Percentiles rank a stretch among this genome's conserved stretches.
phyloP scores from a whole-genome alignment of 495 filamentous ascomycete species.

The Platismatia glauca region DNA sequence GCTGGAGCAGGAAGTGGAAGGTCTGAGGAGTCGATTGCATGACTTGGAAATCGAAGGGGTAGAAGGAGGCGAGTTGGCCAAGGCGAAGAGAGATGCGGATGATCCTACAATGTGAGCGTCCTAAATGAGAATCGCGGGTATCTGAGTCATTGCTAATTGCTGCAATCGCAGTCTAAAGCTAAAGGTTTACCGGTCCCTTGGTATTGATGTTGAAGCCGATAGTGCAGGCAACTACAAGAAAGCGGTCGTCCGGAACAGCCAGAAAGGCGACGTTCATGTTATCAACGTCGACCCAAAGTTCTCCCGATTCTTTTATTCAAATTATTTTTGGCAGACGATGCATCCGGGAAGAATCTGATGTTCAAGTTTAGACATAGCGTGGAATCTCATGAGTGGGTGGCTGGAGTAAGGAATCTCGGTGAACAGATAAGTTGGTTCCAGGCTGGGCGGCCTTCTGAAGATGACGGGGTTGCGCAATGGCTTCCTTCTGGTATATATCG shows the following conservation, averaged over 20 bases:
- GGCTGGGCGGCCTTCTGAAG: background rate
- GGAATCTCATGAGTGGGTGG: background rate
- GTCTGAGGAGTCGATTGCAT: slow-evolving; percentile 63
- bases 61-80: slow-evolving; percentile 48
- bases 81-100: slow-evolving; percentile 52
- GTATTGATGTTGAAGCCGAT: slow-evolving; percentile 81
- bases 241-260: slow-evolving; percentile 76
- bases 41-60: slow-evolving; percentile 76
- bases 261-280: slow-evolving; percentile 86
- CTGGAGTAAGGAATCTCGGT: background rate
- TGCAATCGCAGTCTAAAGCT: slow-evolving; percentile 54
- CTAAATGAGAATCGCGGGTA: no score
- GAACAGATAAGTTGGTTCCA: background rate
- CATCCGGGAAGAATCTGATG: slow-evolving; percentile 35
- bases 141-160: background rate
- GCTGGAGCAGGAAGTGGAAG: slow-evolving; percentile 69
- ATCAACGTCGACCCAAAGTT: slow-evolving; percentile 92
- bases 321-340: slow-evolving; percentile 91
- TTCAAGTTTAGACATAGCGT: background rate
- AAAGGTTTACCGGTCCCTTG: slow-evolving; percentile 83
- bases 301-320: slow-evolving; percentile 83
- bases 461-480: background rate
- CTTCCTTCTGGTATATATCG: background rate
- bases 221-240: slow-evolving; percentile 72
- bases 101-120: slow-evolving; percentile 45